phyloP scores from a whole-genome alignment of 2,329 filamentous ascomycete species.

The Gnomoniopsis sp. region DNA sequence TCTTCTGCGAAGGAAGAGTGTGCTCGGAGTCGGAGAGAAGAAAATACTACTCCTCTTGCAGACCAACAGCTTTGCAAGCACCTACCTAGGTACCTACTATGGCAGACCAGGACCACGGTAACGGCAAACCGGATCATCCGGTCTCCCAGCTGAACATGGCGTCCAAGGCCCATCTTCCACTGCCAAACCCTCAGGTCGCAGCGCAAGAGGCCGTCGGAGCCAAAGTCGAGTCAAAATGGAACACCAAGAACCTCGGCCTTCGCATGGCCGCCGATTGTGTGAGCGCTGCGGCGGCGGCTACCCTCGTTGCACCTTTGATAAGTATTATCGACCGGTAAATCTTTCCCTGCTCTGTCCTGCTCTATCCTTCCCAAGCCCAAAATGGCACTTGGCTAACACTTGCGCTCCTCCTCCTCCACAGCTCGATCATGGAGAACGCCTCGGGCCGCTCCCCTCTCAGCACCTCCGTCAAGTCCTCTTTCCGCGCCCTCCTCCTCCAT shows the following conservation, averaged over 20 bases:
- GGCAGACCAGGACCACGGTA: conserved; percentile 7
- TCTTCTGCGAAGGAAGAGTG: not conserved
- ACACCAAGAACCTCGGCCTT: conserved; percentile 67
- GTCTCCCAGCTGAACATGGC: conserved; percentile 12
- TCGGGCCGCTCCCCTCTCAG: conserved; percentile 61
- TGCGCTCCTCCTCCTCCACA: conserved; percentile 29
- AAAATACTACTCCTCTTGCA: not conserved
- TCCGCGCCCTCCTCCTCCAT: conserved; percentile 52
- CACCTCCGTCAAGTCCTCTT: conserved; percentile 56
- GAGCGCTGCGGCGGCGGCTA: conserved; percentile 69
- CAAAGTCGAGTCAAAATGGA: conserved; percentile 50
- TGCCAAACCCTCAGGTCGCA: conserved; percentile 3
- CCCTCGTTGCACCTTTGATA: conserved; percentile 77
- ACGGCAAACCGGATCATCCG: conserved; percentile 9
- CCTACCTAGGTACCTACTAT: not conserved
- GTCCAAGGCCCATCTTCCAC: conserved; percentile 2
- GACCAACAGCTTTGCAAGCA: not conserved
- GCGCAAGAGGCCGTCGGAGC: not conserved
- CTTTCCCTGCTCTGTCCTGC: not conserved
- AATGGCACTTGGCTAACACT: not conserved
- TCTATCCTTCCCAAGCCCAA: not conserved
- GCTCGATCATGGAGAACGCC: conserved; percentile 79
- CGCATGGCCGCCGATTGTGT: conserved; percentile 66
- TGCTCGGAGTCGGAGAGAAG: too few species aligned
- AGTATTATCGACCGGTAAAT: conserved; percentile 79